Conservation (phyloP, 2,329 filamentous ascomycete genomes). For the Hypocrella siamensis region DNA sequence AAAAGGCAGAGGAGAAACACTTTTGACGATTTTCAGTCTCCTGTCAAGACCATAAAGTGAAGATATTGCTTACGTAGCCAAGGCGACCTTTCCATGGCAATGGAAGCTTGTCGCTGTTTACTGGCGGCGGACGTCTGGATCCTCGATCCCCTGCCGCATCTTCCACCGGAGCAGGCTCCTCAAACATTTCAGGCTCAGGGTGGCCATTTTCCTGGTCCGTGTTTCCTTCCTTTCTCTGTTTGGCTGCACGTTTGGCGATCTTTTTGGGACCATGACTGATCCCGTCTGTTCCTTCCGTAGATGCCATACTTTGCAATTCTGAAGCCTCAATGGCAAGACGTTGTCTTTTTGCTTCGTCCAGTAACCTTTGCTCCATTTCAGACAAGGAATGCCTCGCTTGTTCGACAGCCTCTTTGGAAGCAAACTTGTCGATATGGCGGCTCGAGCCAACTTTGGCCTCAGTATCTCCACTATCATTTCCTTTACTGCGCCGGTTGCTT, state of each 20-base stretch:
- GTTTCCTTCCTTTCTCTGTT: not conserved
- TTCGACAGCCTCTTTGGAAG: slow-evolving; percentile 15
- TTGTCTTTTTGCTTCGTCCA: slow-evolving; percentile 26
- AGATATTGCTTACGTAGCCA: slow-evolving; percentile 55
- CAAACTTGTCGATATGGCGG: not conserved
- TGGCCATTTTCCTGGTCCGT: not conserved
- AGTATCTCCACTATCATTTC: slow-evolving; percentile 1
- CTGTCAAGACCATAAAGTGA: too few relatives aligned
- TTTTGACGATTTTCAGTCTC: too few relatives aligned
- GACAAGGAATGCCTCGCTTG: slow-evolving; percentile 27
- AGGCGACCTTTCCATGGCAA: slow-evolving; percentile 81
- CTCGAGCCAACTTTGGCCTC: not conserved
- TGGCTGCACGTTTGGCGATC: not conserved
- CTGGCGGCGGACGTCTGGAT: slow-evolving; percentile 47
- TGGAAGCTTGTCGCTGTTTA: slow-evolving; percentile 72
- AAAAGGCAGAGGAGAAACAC: too few relatives aligned
- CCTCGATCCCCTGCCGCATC: slow-evolving; percentile 15
- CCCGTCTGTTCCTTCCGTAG: not conserved
- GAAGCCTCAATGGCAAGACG: slow-evolving; percentile 30
- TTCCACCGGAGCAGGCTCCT: not conserved
- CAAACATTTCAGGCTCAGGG: not conserved
- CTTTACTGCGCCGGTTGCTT: slow-evolving; percentile 7
- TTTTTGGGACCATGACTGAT: not conserved
- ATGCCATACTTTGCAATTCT: slow-evolving; percentile 7
- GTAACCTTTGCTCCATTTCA: slow-evolving; percentile 32